Percentiles rank a stretch among this genome's conserved stretches.
Conservation (phyloP, 179 eudicot genomes). For the Silene noctiflora region DNA sequence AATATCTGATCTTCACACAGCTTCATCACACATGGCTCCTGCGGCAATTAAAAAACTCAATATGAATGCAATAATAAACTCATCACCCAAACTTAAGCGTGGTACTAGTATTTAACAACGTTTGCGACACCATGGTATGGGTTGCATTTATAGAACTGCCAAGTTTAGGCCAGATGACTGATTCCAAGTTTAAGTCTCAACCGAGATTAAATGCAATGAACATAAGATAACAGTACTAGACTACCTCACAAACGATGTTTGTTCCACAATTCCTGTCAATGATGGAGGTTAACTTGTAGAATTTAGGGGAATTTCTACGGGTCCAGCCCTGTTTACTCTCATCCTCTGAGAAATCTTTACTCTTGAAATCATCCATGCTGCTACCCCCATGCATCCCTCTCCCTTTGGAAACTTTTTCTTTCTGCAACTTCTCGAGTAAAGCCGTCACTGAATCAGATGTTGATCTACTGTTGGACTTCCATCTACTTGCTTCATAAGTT, state of each 20-base stretch:
- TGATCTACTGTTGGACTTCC: conserved; percentile 52
- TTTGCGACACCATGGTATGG: too few species aligned
- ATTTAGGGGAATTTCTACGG: conserved; percentile 60
- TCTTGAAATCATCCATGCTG: conserved; percentile 46
- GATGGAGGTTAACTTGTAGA: conserved; percentile 58
- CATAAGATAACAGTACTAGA: conserved; percentile 18
- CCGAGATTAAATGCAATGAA: too few species aligned
- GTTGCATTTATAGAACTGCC: too few species aligned
- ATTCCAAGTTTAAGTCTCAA: too few species aligned
- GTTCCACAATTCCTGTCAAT: conserved; percentile 63
- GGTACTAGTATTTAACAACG: not conserved
- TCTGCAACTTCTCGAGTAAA: conserved; percentile 78
- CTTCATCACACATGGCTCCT: conserved; percentile 69
- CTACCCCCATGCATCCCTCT: conserved; percentile 34
- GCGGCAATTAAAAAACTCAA: conserved; percentile 19
- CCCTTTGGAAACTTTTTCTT: conserved; percentile 48
- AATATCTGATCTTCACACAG: conserved; percentile 77
- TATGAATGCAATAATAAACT: too few species aligned
- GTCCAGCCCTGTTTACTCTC: conserved; percentile 55
- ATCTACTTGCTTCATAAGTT: conserved; percentile 45
- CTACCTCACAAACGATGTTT: conserved; percentile 44
- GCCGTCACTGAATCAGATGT: conserved; percentile 69
- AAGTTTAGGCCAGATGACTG: too few species aligned
- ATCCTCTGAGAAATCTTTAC: conserved; percentile 45
- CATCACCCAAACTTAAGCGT: not conserved